phyloP scores from a whole-genome alignment of 257 asterid genomes.

The Solanum pinnatisectum region DNA sequence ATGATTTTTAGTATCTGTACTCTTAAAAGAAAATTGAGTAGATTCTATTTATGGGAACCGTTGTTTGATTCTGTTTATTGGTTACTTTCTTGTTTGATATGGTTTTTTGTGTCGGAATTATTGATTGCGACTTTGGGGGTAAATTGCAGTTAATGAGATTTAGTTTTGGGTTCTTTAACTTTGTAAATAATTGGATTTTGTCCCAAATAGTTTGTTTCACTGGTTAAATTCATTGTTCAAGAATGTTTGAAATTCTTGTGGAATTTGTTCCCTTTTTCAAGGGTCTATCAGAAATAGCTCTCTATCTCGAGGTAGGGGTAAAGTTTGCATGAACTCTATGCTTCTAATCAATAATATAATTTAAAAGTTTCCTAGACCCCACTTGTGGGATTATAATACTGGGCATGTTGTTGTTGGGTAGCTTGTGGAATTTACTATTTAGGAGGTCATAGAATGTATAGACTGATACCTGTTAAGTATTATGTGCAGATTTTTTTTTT shows the following conservation, averaged over 20 bases:
- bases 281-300: neutral
- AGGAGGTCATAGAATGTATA: neutral
- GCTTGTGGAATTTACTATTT: neutral
- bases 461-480: conserved; percentile 2
- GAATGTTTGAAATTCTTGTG: neutral
- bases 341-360: neutral
- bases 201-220: neutral
- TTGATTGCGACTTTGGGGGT: neutral
- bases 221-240: neutral
- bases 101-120: neutral
- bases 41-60: neutral
- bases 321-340: neutral
- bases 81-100: neutral
- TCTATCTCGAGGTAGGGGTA: neutral
- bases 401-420: neutral
- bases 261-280: neutral
- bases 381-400: neutral
- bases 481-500: conserved; percentile 20
- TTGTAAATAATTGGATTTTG: neutral
- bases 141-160: neutral
- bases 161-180: neutral
- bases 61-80: neutral
- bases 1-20: neutral
- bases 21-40: neutral
- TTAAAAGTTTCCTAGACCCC: neutral